Percentiles rank a stretch among this genome's conserved stretches.
Evolutionary conservation across 2,329 filamentous ascomycete species (phyloP).

Genomic region (Fusarium redolens): DNA sequence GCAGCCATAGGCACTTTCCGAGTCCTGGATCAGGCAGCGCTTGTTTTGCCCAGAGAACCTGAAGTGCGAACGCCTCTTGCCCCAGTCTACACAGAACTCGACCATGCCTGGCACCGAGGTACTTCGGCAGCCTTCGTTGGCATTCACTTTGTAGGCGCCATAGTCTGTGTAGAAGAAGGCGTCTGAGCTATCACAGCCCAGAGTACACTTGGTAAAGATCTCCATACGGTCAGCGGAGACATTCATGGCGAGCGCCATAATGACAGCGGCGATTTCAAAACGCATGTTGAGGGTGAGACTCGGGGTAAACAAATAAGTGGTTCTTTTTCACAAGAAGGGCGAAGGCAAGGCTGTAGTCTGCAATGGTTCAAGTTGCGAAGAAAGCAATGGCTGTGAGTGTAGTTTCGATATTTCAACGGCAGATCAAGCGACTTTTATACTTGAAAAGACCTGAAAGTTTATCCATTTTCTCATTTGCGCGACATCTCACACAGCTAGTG

Average conservation of each 20-base stretch:
- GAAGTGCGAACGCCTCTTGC: background rate
- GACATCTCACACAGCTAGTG: no score
- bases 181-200: background rate
- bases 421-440: no score
- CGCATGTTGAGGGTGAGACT: background rate
- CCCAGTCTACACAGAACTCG: background rate
- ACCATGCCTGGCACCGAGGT: background rate
- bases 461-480: no score
- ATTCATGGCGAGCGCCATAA: background rate
- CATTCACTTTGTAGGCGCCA: background rate
- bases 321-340: no score
- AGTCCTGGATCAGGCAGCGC: background rate
- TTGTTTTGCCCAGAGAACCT: background rate
- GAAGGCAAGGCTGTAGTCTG: no score
- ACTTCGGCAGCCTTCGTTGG: background rate
- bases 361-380: no score
- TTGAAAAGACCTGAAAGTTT: no score
- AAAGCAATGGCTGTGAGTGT: no score
- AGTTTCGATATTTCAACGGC: no score
- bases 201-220: background rate
- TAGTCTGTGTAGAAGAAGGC: background rate
- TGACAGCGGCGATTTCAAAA: background rate
- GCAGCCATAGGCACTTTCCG: background rate
- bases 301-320: no score
- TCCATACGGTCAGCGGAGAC: background rate